Percentiles rank a stretch among this genome's conserved stretches.
Conservation (phyloP, 2,329 filamentous ascomycete species). For the Aspergillus japonicus region DNA sequence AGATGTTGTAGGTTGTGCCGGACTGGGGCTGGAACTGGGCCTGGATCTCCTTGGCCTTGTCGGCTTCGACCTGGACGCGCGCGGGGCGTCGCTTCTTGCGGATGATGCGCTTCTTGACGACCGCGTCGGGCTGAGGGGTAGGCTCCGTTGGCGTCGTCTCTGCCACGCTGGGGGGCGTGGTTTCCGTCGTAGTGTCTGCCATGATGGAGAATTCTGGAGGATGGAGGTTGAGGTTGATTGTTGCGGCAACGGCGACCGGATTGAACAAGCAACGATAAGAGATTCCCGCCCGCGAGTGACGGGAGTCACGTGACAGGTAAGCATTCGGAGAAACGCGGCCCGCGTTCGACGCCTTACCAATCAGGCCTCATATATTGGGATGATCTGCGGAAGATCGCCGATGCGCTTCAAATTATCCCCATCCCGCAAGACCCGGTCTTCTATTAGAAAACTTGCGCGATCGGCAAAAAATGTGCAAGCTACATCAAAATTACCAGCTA, state of each 20-base stretch:
- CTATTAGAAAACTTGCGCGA: no score
- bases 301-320: not conserved
- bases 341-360: no score
- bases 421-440: no score
- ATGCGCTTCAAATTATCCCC: no score
- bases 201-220: not conserved
- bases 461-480: no score
- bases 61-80: conserved; percentile 83
- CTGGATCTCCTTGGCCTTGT: conserved; percentile 75
- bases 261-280: not conserved
- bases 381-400: no score
- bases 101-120: conserved; percentile 56
- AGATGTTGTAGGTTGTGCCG: conserved; percentile 95
- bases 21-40: conserved; percentile 87
- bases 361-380: no score
- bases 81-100: conserved; percentile 88
- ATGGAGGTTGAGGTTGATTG: not conserved
- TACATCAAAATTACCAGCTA: no score
- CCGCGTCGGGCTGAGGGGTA: not conserved
- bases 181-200: not conserved
- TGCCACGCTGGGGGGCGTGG: no score
- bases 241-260: not conserved
- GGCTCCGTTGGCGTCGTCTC: not conserved
- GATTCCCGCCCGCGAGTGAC: not conserved
- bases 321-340: not conserved